Percentiles rank a stretch among this genome's conserved stretches.
phyloP scores from a whole-genome alignment of 305 asterid species.

The Solanum hybrid region DNA sequence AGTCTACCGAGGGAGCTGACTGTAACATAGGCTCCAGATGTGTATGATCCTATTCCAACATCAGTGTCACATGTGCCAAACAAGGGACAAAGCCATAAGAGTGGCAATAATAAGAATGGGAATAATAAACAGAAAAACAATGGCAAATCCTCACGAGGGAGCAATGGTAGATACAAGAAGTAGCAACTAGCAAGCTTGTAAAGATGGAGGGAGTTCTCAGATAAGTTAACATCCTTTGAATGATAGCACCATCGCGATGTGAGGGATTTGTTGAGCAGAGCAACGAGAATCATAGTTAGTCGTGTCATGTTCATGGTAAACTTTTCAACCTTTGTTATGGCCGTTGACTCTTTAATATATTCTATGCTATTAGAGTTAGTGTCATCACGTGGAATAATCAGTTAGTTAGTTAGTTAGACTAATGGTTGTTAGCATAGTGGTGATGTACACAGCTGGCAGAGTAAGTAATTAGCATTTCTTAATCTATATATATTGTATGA shows the following conservation, averaged over 20 bases:
- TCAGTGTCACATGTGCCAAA: conserved; percentile 73
- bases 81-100: conserved; percentile 36
- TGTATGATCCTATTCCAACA: conserved; percentile 86
- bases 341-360: not conserved
- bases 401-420: too few species aligned
- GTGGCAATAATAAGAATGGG: conserved; percentile 45
- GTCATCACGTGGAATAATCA: too few species aligned
- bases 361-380: not conserved
- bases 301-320: not conserved
- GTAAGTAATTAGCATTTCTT: too few species aligned
- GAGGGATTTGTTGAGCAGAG: not conserved
- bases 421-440: too few species aligned
- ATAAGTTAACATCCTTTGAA: conserved; percentile 8
- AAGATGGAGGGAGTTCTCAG: conserved; percentile 19
- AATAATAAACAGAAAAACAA: conserved; percentile 61
- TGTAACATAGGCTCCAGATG: conserved; percentile 86
- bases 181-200: conserved; percentile 28
- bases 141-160: conserved; percentile 53
- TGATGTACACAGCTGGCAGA: too few species aligned
- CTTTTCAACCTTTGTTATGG: not conserved
- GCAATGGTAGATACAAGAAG: conserved; percentile 48
- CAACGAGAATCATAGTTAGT: not conserved
- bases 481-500: too few species aligned
- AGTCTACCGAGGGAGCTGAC: conserved; percentile 8
- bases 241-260: not conserved